phyloP scores from a whole-genome alignment of 2,329 filamentous ascomycete genomes.

The Xenoacremonium recifei region DNA sequence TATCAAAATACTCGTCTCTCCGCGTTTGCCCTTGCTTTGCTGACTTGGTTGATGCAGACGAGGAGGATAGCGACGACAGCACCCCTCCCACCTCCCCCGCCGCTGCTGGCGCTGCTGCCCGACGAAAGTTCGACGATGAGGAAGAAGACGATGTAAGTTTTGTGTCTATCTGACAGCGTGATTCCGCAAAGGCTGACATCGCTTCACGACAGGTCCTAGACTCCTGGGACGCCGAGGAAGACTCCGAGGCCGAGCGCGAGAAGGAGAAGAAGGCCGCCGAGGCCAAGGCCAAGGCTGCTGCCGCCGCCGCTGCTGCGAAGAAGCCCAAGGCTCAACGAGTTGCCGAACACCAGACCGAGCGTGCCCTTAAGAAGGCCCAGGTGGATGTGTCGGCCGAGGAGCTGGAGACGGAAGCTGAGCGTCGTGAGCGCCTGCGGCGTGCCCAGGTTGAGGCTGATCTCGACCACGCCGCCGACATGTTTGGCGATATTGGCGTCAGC shows the following conservation, averaged over 20 bases:
- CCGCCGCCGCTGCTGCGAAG: constrained; percentile 83
- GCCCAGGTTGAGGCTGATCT: constrained; percentile 88
- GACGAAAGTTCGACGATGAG: constrained; percentile 67
- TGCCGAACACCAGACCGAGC: constrained; percentile 69
- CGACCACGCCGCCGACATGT: constrained; percentile 86
- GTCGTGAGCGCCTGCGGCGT: constrained; percentile 70
- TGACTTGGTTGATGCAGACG: constrained; percentile 32
- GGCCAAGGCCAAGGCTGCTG: constrained; percentile 85
- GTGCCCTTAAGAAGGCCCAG: constrained; percentile 51
- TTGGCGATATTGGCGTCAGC: constrained; percentile 70
- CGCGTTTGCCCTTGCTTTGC: constrained; percentile 12
- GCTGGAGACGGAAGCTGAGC: constrained; percentile 71
- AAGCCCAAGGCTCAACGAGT: constrained; percentile 87
- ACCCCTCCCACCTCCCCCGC: constrained; percentile 37
- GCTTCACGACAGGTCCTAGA: constrained; percentile 71
- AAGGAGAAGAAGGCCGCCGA: constrained; percentile 86
- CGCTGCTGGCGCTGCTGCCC: constrained; percentile 35
- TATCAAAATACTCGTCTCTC: background rate
- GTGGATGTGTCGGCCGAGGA: constrained; percentile 59
- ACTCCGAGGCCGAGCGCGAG: constrained; percentile 94
- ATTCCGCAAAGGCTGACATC: background rate
- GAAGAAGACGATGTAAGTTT: constrained; percentile 82
- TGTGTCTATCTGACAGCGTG: background rate
- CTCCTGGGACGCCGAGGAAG: constrained; percentile 94
- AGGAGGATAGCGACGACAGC: constrained; percentile 38